phyloP scores from a whole-genome alignment of 2,329 filamentous ascomycete genomes.

The Scolecobasidium constrictum region DNA sequence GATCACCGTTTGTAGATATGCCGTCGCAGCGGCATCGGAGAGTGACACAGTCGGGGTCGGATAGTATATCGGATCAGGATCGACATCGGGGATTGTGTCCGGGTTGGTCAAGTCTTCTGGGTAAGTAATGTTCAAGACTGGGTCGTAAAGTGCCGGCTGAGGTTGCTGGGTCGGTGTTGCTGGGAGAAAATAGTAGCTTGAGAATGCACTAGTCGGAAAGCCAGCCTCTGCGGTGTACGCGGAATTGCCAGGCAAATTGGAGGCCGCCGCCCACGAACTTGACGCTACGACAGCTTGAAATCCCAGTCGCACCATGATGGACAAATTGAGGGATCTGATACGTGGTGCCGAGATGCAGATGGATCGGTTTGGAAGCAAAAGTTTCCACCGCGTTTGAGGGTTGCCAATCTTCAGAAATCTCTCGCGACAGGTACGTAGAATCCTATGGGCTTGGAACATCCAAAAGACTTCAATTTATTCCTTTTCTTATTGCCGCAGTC shows the following conservation, averaged over 20 bases:
- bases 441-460: too few relatives aligned
- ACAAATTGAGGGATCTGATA: too few relatives aligned
- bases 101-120: constrained; percentile 45
- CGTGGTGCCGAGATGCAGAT: too few relatives aligned
- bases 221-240: constrained; percentile 33
- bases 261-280: neutral
- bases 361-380: too few relatives aligned
- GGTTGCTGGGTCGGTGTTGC: constrained; percentile 37
- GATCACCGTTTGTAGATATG: constrained; percentile 30
- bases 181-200: constrained; percentile 35
- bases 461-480: too few relatives aligned
- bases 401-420: too few relatives aligned
- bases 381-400: too few relatives aligned
- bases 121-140: constrained; percentile 43
- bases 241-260: constrained; percentile 19
- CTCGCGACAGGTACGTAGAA: too few relatives aligned
- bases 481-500: too few relatives aligned
- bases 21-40: constrained; percentile 17
- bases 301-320: too few relatives aligned
- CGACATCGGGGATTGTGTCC: constrained; percentile 36
- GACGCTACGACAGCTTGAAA: too few relatives aligned
- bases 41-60: constrained; percentile 38
- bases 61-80: constrained; percentile 40
- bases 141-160: constrained; percentile 44
- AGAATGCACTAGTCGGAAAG: constrained; percentile 41